Conservation (phyloP, 73 alveolate genomes). For the Tetrahymena borealis region DNA sequence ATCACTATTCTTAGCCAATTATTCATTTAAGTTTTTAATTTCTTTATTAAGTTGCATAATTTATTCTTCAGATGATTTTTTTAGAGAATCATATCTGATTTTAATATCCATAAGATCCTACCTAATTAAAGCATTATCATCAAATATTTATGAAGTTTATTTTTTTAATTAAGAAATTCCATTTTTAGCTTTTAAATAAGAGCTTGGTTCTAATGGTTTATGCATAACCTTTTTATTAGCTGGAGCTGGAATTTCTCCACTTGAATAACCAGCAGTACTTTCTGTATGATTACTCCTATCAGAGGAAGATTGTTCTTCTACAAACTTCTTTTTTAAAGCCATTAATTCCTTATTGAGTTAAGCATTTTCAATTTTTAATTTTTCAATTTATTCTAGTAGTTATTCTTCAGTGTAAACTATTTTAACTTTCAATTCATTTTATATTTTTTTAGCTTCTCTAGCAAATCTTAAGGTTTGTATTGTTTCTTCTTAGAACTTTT, state of each 20-base stretch:
- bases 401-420: slow-evolving; percentile 58
- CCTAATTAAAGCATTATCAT: background rate
- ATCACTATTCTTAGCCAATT: background rate
- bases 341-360: slow-evolving; percentile 16
- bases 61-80: background rate
- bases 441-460: slow-evolving; percentile 56
- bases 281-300: no score
- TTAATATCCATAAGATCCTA: background rate
- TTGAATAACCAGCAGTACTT: no score
- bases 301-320: no score
- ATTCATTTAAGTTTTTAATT: background rate
- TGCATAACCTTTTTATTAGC: no score
- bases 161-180: background rate
- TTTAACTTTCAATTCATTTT: slow-evolving; percentile 57
- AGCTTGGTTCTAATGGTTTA: no score
- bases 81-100: background rate
- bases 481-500: slow-evolving; percentile 79
- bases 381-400: slow-evolving; percentile 48
- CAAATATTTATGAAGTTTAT: background rate
- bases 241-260: no score
- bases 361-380: slow-evolving; percentile 38
- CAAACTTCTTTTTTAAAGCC: background rate
- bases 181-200: background rate
- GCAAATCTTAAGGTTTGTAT: slow-evolving; percentile 76
- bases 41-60: background rate